These are phyloP conservation scores for Cyberlindnera japonica DNA, from an alignment of 805 yeast genomes.

Conservation along the genomic window DNA sequence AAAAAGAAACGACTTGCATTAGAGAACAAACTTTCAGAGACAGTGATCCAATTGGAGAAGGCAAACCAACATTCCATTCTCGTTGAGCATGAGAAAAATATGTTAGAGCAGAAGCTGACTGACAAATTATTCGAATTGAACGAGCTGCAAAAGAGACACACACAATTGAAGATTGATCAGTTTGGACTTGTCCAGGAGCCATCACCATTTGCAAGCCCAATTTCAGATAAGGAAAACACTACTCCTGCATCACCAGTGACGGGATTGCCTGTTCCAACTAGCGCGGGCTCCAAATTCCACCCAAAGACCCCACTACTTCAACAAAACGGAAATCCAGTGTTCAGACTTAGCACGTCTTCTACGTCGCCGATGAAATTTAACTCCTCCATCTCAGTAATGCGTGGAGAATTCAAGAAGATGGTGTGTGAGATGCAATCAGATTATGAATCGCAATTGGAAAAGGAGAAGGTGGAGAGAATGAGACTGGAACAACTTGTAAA, in stretches of 20 bases:
- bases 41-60: constrained; percentile 35
- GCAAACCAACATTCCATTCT: constrained; percentile 34
- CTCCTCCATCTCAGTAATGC: constrained; percentile 49
- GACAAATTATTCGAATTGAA: constrained; percentile 39
- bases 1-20: constrained; percentile 46
- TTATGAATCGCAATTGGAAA: constrained; percentile 54
- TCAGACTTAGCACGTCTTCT: constrained; percentile 10
- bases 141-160: constrained; percentile 43
- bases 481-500: constrained; percentile 41
- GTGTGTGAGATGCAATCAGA: constrained; percentile 58
- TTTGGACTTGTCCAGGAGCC: constrained; percentile 20
- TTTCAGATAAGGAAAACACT: constrained; percentile 17
- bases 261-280: constrained; percentile 20
- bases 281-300: constrained; percentile 8
- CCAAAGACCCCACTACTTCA: constrained; percentile 26
- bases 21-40: constrained; percentile 47
- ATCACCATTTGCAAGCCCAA: constrained; percentile 6
- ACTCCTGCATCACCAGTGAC: constrained; percentile 28
- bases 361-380: constrained; percentile 28
- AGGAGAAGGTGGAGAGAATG: constrained; percentile 50
- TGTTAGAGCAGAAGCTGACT: constrained; percentile 28
- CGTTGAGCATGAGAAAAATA: constrained; percentile 35
- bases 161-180: constrained; percentile 32
- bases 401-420: constrained; percentile 65
- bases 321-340: constrained; percentile 15